Evolutionary conservation across 768 basidiomycete genomes (phyloP).

Genomic region (Gloeophyllum trabeum): DNA sequence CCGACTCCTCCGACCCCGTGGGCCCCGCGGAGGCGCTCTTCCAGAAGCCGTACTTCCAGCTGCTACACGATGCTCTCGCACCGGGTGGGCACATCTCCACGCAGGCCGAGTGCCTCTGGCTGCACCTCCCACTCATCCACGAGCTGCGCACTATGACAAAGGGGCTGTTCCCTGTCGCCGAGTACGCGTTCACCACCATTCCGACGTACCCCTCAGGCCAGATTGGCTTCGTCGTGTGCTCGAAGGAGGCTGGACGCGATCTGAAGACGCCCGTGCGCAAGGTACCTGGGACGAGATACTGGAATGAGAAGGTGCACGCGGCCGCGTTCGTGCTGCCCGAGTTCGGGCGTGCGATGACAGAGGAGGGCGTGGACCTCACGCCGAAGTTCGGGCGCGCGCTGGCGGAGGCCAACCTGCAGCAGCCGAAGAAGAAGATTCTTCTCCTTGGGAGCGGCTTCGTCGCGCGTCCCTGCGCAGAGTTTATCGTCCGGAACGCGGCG

Average conservation of each 20-base stretch:
- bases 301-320: constrained; percentile 70
- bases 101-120: constrained; percentile 93
- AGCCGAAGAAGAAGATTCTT: constrained; percentile 63
- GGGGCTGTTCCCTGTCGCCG: constrained; percentile 65
- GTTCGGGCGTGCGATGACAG: constrained; percentile 67
- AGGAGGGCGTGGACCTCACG: constrained; percentile 57
- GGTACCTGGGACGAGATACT: constrained; percentile 69
- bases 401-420: constrained; percentile 26
- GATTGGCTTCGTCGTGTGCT: constrained; percentile 89
- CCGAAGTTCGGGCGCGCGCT: constrained; percentile 69
- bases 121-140: constrained; percentile 82
- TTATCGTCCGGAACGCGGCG: constrained; percentile 68
- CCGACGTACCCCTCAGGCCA: constrained; percentile 98
- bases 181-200: constrained; percentile 94
- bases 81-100: constrained; percentile 91
- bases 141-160: constrained; percentile 60
- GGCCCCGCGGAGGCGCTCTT: constrained; percentile 92
- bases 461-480: constrained; percentile 93
- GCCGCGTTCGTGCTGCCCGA: constrained; percentile 89
- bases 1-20: constrained; percentile 96
- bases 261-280: constrained; percentile 65
- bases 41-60: constrained; percentile 94
- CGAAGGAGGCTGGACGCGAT: constrained; percentile 62
- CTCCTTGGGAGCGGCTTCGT: constrained; percentile 94
- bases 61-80: constrained; percentile 81